Conservation (phyloP, 257 asterid species). For the Solanum commersonii region DNA sequence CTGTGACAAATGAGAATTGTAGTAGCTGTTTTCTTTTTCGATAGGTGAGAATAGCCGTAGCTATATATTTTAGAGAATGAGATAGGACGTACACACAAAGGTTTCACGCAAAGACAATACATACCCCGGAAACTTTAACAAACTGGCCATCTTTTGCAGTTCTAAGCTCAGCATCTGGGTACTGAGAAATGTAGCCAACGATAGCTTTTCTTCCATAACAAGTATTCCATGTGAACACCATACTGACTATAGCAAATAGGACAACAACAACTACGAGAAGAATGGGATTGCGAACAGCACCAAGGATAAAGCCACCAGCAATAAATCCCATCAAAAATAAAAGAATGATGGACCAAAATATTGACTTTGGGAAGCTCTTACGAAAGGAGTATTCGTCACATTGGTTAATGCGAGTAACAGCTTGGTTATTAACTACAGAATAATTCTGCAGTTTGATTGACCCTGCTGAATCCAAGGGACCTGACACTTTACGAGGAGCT, state of each 20-base stretch:
- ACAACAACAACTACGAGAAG: conserved; percentile 45
- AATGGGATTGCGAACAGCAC: conserved; percentile 62
- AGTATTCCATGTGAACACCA: conserved; percentile 62
- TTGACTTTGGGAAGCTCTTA: conserved; percentile 52
- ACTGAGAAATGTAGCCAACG: conserved; percentile 42
- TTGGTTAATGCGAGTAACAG: conserved; percentile 61
- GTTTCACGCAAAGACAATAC: conserved; percentile 8
- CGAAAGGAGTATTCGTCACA: conserved; percentile 54
- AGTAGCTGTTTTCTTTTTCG: background rate
- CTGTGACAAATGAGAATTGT: background rate
- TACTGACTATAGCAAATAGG: conserved; percentile 39
- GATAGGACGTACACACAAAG: background rate
- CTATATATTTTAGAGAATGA: background rate
- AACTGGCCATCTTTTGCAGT: conserved; percentile 81
- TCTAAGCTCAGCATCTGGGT: conserved; percentile 76
- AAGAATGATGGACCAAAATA: conserved; percentile 68
- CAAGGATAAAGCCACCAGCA: conserved; percentile 85
- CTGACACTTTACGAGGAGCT: conserved; percentile 70
- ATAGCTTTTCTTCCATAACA: conserved; percentile 68
- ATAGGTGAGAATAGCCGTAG: background rate
- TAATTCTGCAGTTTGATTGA: conserved; percentile 39
- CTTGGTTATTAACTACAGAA: conserved; percentile 52
- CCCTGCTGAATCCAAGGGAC: conserved; percentile 60
- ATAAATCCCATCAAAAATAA: conserved; percentile 82
- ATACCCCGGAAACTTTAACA: conserved; percentile 91